phyloP scores from a whole-genome alignment of 371 early-diverging fungal species.

The Parasitella parasitica region DNA sequence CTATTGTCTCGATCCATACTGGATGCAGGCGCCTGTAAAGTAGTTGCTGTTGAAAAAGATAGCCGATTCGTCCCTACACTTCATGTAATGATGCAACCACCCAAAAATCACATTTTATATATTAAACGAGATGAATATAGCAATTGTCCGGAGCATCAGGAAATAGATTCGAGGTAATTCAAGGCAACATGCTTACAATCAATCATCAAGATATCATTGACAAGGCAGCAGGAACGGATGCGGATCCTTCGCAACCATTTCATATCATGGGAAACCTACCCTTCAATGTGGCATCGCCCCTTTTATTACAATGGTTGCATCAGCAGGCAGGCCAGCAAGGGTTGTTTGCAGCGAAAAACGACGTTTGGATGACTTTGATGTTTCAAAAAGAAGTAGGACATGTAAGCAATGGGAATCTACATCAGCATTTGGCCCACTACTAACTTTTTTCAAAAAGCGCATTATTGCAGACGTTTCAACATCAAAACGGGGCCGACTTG shows the following conservation, averaged over 20 bases:
- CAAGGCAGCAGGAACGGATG: neutral
- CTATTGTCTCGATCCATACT: constrained; percentile 77
- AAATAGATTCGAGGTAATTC: constrained; percentile 51
- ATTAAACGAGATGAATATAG: constrained; percentile 23
- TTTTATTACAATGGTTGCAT: constrained; percentile 76
- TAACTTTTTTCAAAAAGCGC: no score
- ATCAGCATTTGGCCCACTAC: no score
- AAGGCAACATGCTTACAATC: constrained; percentile 69
- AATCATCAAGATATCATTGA: constrained; percentile 51
- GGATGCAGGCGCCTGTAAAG: constrained; percentile 62
- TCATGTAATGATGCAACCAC: constrained; percentile 46
- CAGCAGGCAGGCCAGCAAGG: constrained; percentile 56
- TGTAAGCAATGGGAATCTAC: constrained; percentile 28
- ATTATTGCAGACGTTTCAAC: constrained; percentile 59
- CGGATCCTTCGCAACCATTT: constrained; percentile 2
- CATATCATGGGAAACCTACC: constrained; percentile 82
- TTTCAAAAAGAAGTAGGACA: constrained; percentile 86
- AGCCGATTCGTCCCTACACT: constrained; percentile 71
- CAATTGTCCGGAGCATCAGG: constrained; percentile 65
- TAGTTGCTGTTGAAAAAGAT: constrained; percentile 83
- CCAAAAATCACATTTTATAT: neutral
- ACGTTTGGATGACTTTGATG: constrained; percentile 78
- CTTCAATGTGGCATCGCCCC: constrained; percentile 75
- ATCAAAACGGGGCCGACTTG: constrained; percentile 65
- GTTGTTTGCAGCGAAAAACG: constrained; percentile 52